Base-by-base conservation (phyloP, 2,329 filamentous ascomycete species). In the Cryphonectria carpinicola region DNA sequence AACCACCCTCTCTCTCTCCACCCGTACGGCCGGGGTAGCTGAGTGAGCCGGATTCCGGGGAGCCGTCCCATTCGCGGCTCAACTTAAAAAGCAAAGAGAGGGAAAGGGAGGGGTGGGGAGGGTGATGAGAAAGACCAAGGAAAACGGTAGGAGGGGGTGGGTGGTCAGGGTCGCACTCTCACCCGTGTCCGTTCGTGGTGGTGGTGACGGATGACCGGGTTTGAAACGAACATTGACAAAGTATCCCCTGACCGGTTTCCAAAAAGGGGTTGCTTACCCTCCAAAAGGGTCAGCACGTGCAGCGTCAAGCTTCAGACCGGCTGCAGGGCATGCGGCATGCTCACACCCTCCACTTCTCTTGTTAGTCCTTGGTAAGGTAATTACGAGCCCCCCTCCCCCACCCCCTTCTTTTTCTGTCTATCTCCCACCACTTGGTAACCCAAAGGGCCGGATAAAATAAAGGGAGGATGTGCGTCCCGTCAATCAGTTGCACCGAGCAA, bases 211-310 rank as follows among this genome's bases (percentile, higher is more conserved):
- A 54, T 65, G 63, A 65, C 63, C 43, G 10, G 63, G 43, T 65
- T 37, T 54, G 63, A 65, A 65, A 65, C 43, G 14, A 46, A n/a
- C 13, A 19, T 41, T 22, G 43, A 28, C 11, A 56, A 56, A 11
- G 11, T 49, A n/a, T 41, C 37, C 49, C 49, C 49, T 66, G 65
- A 66, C 65, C 65, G 65, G 65, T 66, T 28, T 28, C 64, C 65
- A 28, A 58, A 66, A 56, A 13, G 35, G 49, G 65, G 1, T 17
- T 7, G 13, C 54, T n/a, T 10, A n/a, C 39, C 65, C 32, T 41
- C 35, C 49, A 58, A 28, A 19, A 66, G 7, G 49, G 22, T 22
- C 22, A 28, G 13, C 65, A 66, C 65, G 49, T 56, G 65, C 63
- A 52, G 25, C 43, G n/a, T 35, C 22, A 35, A 66, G 2, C 65